Evolutionary conservation across 495 filamentous ascomycete species (phyloP).

Genomic region (Penicillium macrosclerotiorum): DNA sequence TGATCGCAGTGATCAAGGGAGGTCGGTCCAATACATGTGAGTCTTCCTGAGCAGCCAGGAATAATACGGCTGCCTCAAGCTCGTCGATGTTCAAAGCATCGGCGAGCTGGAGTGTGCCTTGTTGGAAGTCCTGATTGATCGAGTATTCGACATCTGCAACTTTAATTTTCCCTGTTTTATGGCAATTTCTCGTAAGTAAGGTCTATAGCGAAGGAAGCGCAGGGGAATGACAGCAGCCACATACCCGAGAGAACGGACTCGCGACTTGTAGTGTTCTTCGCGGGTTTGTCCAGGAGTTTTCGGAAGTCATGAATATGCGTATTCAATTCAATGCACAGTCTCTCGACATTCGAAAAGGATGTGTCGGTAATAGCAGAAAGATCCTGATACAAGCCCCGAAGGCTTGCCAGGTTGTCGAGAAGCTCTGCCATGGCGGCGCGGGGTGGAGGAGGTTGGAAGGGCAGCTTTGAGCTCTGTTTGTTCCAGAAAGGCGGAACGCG

Average conservation of each 20-base stretch:
- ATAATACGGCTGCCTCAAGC: slow-evolving; percentile 70
- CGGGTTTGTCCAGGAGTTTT: slow-evolving; percentile 71
- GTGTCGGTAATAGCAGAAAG: slow-evolving; percentile 64
- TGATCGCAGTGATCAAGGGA: slow-evolving; percentile 67
- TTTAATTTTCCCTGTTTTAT: slow-evolving; percentile 61
- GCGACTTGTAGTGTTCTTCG: slow-evolving; percentile 67
- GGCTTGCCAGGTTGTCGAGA: slow-evolving; percentile 58
- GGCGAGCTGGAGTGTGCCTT: slow-evolving; percentile 72
- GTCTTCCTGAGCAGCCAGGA: slow-evolving; percentile 66
- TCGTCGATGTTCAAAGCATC: slow-evolving; percentile 91
- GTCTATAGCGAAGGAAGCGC: not conserved
- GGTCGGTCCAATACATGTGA: slow-evolving; percentile 63
- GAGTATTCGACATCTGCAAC: slow-evolving; percentile 69
- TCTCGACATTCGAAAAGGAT: slow-evolving; percentile 59
- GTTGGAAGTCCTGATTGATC: slow-evolving; percentile 85
- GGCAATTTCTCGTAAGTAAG: slow-evolving; percentile 31
- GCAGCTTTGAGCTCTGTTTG: slow-evolving; percentile 31
- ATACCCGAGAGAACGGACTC: slow-evolving; percentile 56
- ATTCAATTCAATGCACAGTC: slow-evolving; percentile 65
- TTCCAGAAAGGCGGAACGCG: slow-evolving; percentile 42
- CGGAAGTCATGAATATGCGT: slow-evolving; percentile 68
- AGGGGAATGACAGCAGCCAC: slow-evolving; percentile 2
- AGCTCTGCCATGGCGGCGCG: slow-evolving; percentile 50
- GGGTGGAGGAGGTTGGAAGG: slow-evolving; percentile 18
- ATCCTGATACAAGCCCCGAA: slow-evolving; percentile 77